Evolutionary conservation across 2,329 filamentous ascomycete genomes (phyloP).

Genomic region (Canariomyces notabilis): DNA sequence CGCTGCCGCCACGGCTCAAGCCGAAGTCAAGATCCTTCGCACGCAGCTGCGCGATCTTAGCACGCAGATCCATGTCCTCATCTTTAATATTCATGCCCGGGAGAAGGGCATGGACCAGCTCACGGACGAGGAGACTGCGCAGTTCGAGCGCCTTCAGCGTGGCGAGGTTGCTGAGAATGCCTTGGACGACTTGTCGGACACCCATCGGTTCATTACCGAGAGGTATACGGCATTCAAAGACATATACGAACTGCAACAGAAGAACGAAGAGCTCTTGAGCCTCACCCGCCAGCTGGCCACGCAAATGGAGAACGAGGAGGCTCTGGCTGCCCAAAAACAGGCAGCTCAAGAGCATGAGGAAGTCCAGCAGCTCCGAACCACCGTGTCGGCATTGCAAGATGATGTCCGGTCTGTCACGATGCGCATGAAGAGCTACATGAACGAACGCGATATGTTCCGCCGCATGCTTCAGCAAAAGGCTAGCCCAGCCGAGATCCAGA

Average conservation of each 20-base stretch:
- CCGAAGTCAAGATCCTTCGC: conserved; percentile 72
- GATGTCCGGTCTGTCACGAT: conserved; percentile 77
- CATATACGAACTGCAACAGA: conserved; percentile 75
- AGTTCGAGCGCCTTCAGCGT: conserved; percentile 71
- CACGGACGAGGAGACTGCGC: conserved; percentile 64
- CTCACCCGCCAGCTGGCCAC: conserved; percentile 81
- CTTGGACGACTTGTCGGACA: conserved; percentile 72
- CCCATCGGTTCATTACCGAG: conserved; percentile 82
- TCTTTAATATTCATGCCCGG: conserved; percentile 78
- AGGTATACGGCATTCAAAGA: conserved; percentile 87
- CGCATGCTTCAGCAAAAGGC: conserved; percentile 77
- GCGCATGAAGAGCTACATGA: conserved; percentile 87
- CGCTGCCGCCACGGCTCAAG: conserved; percentile 57
- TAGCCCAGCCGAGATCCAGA: conserved; percentile 56
- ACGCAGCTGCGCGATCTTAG: conserved; percentile 87
- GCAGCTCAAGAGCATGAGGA: conserved; percentile 63
- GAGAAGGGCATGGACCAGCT: conserved; percentile 74
- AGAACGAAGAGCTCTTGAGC: conserved; percentile 79
- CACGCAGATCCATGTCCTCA: conserved; percentile 81
- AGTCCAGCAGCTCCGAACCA: conserved; percentile 51
- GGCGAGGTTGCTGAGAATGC: conserved; percentile 69
- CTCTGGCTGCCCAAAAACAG: conserved; percentile 59
- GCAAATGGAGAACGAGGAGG: conserved; percentile 87
- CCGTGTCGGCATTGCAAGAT: conserved; percentile 56
- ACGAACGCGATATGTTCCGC: conserved; percentile 95